Evolutionary conservation across 2,329 filamentous ascomycete genomes (phyloP).

Genomic region (Claviceps maximensis): DNA sequence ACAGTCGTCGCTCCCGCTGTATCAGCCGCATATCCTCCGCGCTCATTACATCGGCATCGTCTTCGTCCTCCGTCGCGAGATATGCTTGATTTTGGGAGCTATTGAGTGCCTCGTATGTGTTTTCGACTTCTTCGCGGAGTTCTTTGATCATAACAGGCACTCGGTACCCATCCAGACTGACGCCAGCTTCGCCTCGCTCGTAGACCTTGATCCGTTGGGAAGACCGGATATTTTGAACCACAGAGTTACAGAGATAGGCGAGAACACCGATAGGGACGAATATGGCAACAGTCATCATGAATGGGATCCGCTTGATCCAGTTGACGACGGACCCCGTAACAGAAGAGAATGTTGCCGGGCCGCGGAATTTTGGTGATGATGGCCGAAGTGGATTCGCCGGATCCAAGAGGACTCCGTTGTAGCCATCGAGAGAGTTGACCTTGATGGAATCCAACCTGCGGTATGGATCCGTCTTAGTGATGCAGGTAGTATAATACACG

Average conservation of each 20-base stretch:
- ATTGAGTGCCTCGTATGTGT: constrained; percentile 62
- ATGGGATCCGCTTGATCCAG: constrained; percentile 42
- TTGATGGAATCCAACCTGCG: constrained; percentile 52
- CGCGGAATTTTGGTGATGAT: constrained; percentile 24
- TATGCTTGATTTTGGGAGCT: constrained; percentile 58
- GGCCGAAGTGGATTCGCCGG: constrained; percentile 44
- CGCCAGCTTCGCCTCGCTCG: constrained; percentile 54
- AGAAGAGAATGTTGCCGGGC: constrained; percentile 18
- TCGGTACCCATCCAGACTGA: constrained; percentile 57
- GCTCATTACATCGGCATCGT: constrained; percentile 28
- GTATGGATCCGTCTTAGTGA: constrained; percentile 68
- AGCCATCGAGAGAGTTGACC: constrained; percentile 61
- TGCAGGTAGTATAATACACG: constrained; percentile 69
- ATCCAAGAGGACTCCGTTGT: constrained; percentile 64
- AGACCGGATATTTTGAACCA: constrained; percentile 64
- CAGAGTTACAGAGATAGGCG: constrained; percentile 62
- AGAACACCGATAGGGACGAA: constrained; percentile 61
- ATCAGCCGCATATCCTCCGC: constrained; percentile 29
- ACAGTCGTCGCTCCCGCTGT: constrained; percentile 27
- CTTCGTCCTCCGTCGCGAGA: constrained; percentile 42
- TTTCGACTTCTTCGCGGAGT: constrained; percentile 63
- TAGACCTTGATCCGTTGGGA: constrained; percentile 63
- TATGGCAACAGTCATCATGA: constrained; percentile 51
- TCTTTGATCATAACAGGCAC: constrained; percentile 65
- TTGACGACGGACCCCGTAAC: constrained; percentile 18